Base-by-base conservation (phyloP, 768 basidiomycete genomes). In the Psilocybe azurescens region DNA sequence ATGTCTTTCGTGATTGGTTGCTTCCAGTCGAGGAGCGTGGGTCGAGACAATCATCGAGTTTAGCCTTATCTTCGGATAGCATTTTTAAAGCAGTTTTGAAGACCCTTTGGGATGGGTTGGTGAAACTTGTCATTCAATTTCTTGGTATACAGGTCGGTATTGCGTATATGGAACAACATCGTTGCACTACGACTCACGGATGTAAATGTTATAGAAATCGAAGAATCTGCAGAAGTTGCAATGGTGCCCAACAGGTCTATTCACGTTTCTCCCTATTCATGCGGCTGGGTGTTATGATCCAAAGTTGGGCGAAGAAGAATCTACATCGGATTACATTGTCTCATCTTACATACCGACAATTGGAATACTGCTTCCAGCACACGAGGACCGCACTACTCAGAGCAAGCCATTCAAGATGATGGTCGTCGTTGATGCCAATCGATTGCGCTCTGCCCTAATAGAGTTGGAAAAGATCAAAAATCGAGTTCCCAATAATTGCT, bases 191-290 rank as follows among this genome's bases (percentile, higher is more conserved):
- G 24, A 24, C 24, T 24, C 24, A 24, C 24, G 24, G 24, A 24
- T 24, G 24, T 24, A 24, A 24, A 24, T 24, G 2, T 24, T 24
- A 0, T 24, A 24, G 24, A 2, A 24, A 24, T 24, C 24, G 24
- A 24, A 24, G 24, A 24, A 24, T 24, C 24, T 24, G 24, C 24
- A 24, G 24, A 24, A 24, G 24, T 24, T 63, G 24, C 33, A 47
- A 36, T 75, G 74, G 74, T 72, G 69, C 32, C 68, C 69, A 14
- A 70, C 73, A 2, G 70, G 71, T 3, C 61, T 48, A n/a, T 77
- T 81, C 63, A 48, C 74, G 6, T 73, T 75, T 24, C 58, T 81
- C 39, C 79, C 79, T 5, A 69, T 81, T 10, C 80, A 81, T n/a
- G 78, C 78, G 0, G 80, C 81, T 41, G 72, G 75, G 2, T 66